phyloP scores from a whole-genome alignment of 1,139 yeast genomes.

The Protomyces gravidus region DNA sequence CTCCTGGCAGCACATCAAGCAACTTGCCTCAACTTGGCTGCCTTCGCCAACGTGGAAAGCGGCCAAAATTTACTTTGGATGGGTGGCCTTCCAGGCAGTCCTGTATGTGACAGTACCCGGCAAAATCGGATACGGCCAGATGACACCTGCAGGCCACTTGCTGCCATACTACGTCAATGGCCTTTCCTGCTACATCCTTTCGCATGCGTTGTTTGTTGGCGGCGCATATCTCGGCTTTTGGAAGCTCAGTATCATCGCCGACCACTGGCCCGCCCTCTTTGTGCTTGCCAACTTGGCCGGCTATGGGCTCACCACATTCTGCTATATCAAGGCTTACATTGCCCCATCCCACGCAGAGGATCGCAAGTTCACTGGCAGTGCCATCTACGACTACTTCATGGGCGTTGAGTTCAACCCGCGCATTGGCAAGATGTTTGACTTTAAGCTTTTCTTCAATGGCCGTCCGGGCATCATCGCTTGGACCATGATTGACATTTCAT shows the following conservation, averaged over 20 bases:
- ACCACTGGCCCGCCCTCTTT: slow-evolving; percentile 27
- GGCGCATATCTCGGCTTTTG: slow-evolving; percentile 21
- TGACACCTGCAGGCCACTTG: slow-evolving; percentile 30
- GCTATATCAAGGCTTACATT: slow-evolving; percentile 28
- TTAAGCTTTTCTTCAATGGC: slow-evolving; percentile 85
- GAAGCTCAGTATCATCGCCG: slow-evolving; percentile 25
- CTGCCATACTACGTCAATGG: slow-evolving; percentile 30
- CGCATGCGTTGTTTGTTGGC: slow-evolving; percentile 24
- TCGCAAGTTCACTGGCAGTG: slow-evolving; percentile 28
- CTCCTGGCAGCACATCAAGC: background rate
- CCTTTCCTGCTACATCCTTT: slow-evolving; percentile 26
- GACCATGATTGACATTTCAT: slow-evolving; percentile 71
- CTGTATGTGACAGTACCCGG: slow-evolving; percentile 27
- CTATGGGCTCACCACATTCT: slow-evolving; percentile 25
- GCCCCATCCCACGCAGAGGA: slow-evolving; percentile 30
- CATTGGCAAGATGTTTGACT: slow-evolving; percentile 67
- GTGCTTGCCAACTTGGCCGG: slow-evolving; percentile 29
- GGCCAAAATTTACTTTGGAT: slow-evolving; percentile 16
- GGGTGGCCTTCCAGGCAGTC: slow-evolving; percentile 28
- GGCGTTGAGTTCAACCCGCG: slow-evolving; percentile 95
- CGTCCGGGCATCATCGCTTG: slow-evolving; percentile 90
- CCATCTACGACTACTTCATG: slow-evolving; percentile 72
- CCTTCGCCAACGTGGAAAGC: slow-evolving; percentile 26
- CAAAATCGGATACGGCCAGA: slow-evolving; percentile 29
- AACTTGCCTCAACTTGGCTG: slow-evolving; percentile 17